Conservation (phyloP, 306 rosid species). For the Dalbergia oliveri region DNA sequence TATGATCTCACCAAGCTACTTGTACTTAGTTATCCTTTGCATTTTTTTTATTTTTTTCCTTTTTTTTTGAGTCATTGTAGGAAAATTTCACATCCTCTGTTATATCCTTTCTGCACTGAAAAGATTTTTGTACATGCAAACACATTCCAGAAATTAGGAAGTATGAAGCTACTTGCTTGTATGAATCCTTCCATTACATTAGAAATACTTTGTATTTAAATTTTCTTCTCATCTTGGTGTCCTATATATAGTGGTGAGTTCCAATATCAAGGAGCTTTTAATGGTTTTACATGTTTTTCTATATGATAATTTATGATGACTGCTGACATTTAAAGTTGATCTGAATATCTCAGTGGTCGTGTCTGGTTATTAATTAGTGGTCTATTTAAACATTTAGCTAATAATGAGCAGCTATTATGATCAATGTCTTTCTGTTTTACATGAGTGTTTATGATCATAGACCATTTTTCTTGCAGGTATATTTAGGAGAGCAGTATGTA, state of each 20-base stretch:
- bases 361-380: background rate
- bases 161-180: constrained; percentile 8
- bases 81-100: background rate
- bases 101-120: constrained; percentile 15
- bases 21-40: constrained; percentile 2
- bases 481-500: constrained; percentile 91
- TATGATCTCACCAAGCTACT: constrained; percentile 24
- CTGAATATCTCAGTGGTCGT: constrained; percentile 13
- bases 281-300: constrained; percentile 26
- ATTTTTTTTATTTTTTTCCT: background rate
- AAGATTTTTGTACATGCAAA: constrained; percentile 32
- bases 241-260: constrained; percentile 8
- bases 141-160: constrained; percentile 12
- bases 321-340: constrained; percentile 26
- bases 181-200: constrained; percentile 18
- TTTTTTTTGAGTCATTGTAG: background rate
- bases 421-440: constrained; percentile 31
- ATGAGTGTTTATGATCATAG: constrained; percentile 37
- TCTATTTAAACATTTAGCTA: constrained; percentile 27
- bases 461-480: constrained; percentile 76
- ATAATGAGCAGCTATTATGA: constrained; percentile 15
- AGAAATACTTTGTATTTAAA: background rate
- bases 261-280: constrained; percentile 1
- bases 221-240: background rate
- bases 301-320: constrained; percentile 32